A percentile compares a stretch with the other conserved stretches of the same genome.
Conservation (phyloP, 2,329 filamentous ascomycete genomes). For the Incumbomyces delicatus region DNA sequence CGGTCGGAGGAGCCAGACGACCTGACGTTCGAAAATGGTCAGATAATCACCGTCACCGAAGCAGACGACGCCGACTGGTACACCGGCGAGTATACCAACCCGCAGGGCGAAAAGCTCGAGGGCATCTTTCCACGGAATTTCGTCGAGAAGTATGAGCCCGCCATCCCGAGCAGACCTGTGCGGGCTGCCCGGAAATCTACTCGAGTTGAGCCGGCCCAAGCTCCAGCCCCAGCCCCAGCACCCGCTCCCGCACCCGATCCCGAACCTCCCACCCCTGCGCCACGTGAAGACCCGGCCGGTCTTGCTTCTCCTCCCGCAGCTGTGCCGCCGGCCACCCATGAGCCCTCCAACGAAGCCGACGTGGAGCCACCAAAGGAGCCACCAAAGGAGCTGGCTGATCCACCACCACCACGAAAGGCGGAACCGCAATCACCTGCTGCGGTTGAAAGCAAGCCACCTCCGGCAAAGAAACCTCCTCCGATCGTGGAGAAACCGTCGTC, state of each 20-base stretch:
- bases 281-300: conserved; percentile 19
- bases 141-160: conserved; percentile 90
- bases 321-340: conserved; percentile 21
- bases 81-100: conserved; percentile 50
- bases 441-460: conserved; percentile 8
- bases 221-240: conserved; percentile 22
- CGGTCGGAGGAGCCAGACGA: conserved; percentile 88
- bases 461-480: conserved; percentile 34
- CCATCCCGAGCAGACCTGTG: conserved; percentile 73
- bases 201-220: conserved; percentile 49
- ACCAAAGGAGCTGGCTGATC: conserved; percentile 6
- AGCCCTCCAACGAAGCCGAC: conserved; percentile 19
- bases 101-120: conserved; percentile 62
- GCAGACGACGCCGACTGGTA: conserved; percentile 92
- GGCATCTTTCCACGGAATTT: conserved; percentile 97
- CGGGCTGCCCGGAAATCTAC: conserved; percentile 49
- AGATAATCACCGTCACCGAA: conserved; percentile 88
- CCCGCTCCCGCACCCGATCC: conserved; percentile 19
- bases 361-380: conserved; percentile 1
- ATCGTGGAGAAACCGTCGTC: conserved; percentile 61
- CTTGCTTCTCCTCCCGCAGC: conserved; percentile 15
- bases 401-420: conserved; percentile 14
- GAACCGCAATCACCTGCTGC: conserved; percentile 24
- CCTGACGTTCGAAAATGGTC: conserved; percentile 71
- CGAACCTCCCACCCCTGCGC: conserved; percentile 16